These are phyloP conservation scores for Theobroma cacao DNA, from an alignment of 345 rosid species.

Conservation along the genomic window DNA sequence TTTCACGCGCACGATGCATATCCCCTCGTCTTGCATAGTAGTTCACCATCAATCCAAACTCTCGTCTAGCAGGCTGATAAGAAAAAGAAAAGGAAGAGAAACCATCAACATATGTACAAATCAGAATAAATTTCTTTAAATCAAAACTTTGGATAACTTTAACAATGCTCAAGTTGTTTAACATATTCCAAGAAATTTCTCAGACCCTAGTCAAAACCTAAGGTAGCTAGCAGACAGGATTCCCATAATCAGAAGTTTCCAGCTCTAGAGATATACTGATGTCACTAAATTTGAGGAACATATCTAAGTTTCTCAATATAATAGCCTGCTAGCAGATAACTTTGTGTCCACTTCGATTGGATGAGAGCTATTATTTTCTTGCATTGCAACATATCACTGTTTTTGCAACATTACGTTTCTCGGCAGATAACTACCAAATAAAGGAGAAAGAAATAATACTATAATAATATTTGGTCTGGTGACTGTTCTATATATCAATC, in stretches of 20 bases:
- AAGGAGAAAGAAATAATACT: no score
- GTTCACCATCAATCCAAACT: conserved; percentile 90
- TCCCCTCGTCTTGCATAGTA: conserved; percentile 96
- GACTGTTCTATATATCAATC: no score
- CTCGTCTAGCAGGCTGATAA: conserved; percentile 91
- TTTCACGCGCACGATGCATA: conserved; percentile 89
- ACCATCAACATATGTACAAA: background rate
- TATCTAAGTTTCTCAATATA: background rate
- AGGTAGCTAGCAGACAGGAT: background rate
- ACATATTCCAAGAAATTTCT: background rate
- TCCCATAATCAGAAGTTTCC: background rate
- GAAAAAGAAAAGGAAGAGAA: conserved; percentile 7
- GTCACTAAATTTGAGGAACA: background rate
- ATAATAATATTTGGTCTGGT: no score
- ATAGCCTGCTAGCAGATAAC: no score
- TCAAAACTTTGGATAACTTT: background rate
- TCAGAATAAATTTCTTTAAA: background rate
- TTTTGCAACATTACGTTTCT: background rate
- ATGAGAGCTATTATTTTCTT: background rate
- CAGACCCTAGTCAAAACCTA: background rate
- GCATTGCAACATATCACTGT: background rate
- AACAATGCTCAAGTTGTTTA: background rate
- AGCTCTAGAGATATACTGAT: background rate
- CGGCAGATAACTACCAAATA: background rate
- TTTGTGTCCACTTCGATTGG: background rate